Evolutionary conservation across 192 early-diverging fungal genomes (phyloP).

Genomic region (Coemansia sp.): DNA sequence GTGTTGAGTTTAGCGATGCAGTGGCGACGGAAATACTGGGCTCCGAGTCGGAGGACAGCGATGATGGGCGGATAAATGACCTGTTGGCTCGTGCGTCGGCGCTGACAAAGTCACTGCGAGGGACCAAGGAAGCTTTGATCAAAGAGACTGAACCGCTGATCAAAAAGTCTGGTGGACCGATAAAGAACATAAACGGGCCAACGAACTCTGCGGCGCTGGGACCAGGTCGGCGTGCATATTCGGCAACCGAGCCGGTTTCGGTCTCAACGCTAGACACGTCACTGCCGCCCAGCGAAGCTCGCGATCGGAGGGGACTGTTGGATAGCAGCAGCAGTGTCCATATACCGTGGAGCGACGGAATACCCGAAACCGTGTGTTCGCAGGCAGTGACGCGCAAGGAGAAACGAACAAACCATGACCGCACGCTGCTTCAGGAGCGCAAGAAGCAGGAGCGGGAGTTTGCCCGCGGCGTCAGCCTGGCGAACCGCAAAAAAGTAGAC

Average conservation of each 20-base stretch:
- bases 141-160: no score
- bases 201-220: no score
- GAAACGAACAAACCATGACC: background rate
- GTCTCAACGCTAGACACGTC: background rate
- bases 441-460: background rate
- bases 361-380: background rate
- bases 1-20: slow-evolving; percentile 13
- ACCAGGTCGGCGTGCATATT: background rate
- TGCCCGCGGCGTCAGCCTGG: background rate
- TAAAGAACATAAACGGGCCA: no score
- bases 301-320: background rate
- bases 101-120: background rate
- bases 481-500: slow-evolving; percentile 25
- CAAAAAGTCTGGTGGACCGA: no score
- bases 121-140: background rate
- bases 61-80: background rate
- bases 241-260: background rate
- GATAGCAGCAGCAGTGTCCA: background rate
- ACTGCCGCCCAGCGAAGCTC: background rate
- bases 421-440: background rate
- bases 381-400: background rate
- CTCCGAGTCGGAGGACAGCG: slow-evolving; percentile 11
- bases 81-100: background rate
- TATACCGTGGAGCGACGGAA: background rate
- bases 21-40: slow-evolving; percentile 27